Evolutionary conservation across 108 stramenopile species (phyloP), one percentile per base, ranked within the genome.

Genomic region (Nitzschia palea): DNA sequence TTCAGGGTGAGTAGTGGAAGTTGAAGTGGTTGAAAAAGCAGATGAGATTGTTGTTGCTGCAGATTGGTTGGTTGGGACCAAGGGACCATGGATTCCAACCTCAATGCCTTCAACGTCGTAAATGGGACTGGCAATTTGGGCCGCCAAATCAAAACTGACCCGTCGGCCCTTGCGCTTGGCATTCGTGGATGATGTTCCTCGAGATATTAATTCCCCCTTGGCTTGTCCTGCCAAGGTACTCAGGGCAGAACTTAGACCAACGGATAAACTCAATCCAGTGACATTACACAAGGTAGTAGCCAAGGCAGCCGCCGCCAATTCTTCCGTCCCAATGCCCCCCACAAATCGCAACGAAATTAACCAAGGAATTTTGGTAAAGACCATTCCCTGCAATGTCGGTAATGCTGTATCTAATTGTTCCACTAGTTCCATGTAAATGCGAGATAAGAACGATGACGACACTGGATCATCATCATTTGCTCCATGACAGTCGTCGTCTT

Each of bases 231-330:
- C 43, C 23, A 76, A 44, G 0, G 74, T 76, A 18, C 74, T 67
- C 33, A 89, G 31, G 3, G 88, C 84, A 44, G 65, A 72, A 42
- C 70, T 79, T 4, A 86, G 62, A 12, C 88, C 88, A 0, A 89
- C 83, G 1, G 74, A 70, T 6, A 86, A 45, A 35, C 71, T 74
- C 75, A 86, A 58, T 0, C 88, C 88, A 0, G 85, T 89, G 25
- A 86, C 83, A 68, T 89, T 86, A 55, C 76, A 76, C 8, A 89
- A 28, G 0, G 88, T 89, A 3, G 80, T 86, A 0, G 88, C 85
- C 37, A 89, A 56, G 1, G 88, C 83, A 0, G 83, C 85, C 4
- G 85, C 85, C 18, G 88, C 85, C 33, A 89, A 62, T 40, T 84
- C 82, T n/a, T 76, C 30, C 3, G 67, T 44, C 1, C 82, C 82